phyloP scores from a whole-genome alignment of 2,329 filamentous ascomycete species.

The Salinomyces thailandicus region DNA sequence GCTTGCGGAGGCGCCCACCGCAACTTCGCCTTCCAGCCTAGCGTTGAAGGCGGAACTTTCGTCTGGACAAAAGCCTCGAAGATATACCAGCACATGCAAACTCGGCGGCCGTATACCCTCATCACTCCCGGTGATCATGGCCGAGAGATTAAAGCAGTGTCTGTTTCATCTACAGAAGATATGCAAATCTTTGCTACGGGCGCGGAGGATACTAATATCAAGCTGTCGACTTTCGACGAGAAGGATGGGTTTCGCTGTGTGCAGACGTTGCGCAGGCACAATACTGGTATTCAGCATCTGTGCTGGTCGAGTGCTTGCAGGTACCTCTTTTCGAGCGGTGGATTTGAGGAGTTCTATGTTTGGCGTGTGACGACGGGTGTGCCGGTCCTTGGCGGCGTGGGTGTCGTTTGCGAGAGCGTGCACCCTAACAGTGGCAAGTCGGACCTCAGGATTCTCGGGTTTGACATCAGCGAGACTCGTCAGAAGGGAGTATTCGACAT shows the following conservation, averaged over 20 bases:
- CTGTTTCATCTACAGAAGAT: constrained; percentile 30
- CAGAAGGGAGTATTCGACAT: constrained; percentile 43
- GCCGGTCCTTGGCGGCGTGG: constrained; percentile 43
- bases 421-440: constrained; percentile 41
- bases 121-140: constrained; percentile 69
- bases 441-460: constrained; percentile 74
- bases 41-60: constrained; percentile 42
- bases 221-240: constrained; percentile 49
- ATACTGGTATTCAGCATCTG: constrained; percentile 71
- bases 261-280: constrained; percentile 63
- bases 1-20: constrained; percentile 81
- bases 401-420: constrained; percentile 42
- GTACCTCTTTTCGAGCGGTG: constrained; percentile 76
- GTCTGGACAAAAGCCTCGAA: constrained; percentile 61
- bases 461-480: constrained; percentile 41
- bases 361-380: constrained; percentile 55
- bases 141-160: constrained; percentile 64
- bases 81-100: constrained; percentile 14
- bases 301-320: constrained; percentile 57
- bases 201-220: constrained; percentile 63
- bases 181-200: constrained; percentile 51
- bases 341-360: constrained; percentile 78
- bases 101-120: constrained; percentile 15
- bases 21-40: constrained; percentile 52
- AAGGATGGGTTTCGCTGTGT: constrained; percentile 37